A percentile compares a stretch with the other conserved stretches of the same genome.
Conservation (phyloP, 805 yeast genomes). For the Torulaspora quercuum region DNA sequence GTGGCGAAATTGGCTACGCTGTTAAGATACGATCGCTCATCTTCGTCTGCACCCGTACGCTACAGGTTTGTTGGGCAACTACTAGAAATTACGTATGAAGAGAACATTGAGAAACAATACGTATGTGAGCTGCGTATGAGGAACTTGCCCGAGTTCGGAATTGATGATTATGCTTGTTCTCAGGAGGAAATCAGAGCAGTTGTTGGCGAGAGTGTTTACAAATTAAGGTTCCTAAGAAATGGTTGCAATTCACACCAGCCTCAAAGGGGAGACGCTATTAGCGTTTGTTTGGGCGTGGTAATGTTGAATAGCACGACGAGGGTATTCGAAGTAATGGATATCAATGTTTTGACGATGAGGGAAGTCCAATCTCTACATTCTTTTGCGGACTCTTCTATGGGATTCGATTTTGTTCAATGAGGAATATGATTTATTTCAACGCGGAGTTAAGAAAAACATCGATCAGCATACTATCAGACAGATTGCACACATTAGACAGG, state of each 20-base stretch:
- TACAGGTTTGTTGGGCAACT: slow-evolving; percentile 19
- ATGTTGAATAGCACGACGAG: slow-evolving; percentile 1
- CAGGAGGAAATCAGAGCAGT: slow-evolving; percentile 10
- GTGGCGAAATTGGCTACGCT: slow-evolving; percentile 4
- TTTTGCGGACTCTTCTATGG: slow-evolving; percentile 12
- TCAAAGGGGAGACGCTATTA: slow-evolving; percentile 20
- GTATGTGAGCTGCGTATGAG: slow-evolving; percentile 13
- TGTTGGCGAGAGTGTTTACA: slow-evolving; percentile 11
- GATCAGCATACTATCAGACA: too few species aligned
- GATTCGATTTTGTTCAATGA: slow-evolving; percentile 8
- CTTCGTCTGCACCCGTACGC: slow-evolving; percentile 6
- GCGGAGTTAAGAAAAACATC: too few species aligned
- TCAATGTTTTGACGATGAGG: slow-evolving; percentile 9
- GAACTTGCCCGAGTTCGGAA: slow-evolving; percentile 14
- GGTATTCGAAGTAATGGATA: slow-evolving; percentile 18
- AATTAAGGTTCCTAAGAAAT: slow-evolving; percentile 5
- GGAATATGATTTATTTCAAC: too few species aligned
- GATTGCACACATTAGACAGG: too few species aligned
- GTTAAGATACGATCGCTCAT: background rate
- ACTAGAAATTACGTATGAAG: slow-evolving; percentile 17
- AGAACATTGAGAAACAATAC: slow-evolving; percentile 2
- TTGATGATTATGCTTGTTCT: background rate
- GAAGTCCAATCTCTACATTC: slow-evolving; percentile 16
- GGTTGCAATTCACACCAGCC: slow-evolving; percentile 2
- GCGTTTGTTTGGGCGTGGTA: slow-evolving; percentile 16